Conservation (phyloP, 768 basidiomycete species). For the Calocybe gangraenosa region DNA sequence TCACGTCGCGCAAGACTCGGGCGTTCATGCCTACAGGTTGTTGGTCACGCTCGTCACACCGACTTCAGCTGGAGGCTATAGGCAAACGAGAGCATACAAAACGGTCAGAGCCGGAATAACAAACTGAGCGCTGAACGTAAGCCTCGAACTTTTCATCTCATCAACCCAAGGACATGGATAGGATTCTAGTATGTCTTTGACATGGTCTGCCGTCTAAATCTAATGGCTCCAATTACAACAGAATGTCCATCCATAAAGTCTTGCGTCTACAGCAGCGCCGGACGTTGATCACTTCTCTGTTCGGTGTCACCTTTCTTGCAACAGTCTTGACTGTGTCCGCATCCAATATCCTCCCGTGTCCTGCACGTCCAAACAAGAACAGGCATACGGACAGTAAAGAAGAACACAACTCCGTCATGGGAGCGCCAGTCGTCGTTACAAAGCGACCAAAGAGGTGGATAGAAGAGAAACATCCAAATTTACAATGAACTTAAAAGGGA, state of each 20-base stretch:
- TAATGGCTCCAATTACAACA: conserved; percentile 24
- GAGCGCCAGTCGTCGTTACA: conserved; percentile 42
- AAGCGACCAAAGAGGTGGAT: conserved; percentile 78
- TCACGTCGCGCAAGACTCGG: conserved; percentile 71
- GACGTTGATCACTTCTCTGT: conserved; percentile 72
- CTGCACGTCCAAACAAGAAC: conserved; percentile 55
- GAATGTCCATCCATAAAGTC: conserved; percentile 55
- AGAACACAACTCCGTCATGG: conserved; percentile 19
- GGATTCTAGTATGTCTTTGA: conserved; percentile 16
- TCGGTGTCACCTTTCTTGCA: conserved; percentile 76
- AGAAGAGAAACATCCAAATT: conserved; percentile 56
- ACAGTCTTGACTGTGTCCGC: conserved; percentile 78
- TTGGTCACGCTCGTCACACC: conserved; percentile 6
- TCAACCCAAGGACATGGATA: conserved; percentile 23
- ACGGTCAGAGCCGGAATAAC: conserved; percentile 33
- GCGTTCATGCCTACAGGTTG: conserved; percentile 30
- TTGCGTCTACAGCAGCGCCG: conserved; percentile 65
- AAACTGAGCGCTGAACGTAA: not conserved
- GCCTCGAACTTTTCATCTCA: not conserved
- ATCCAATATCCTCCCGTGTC: conserved; percentile 76
- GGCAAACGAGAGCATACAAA: conserved; percentile 29
- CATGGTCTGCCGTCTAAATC: not conserved
- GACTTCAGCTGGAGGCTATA: conserved; percentile 8
- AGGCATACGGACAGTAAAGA: conserved; percentile 56
- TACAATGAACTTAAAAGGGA: conserved; percentile 20